phyloP scores from a whole-genome alignment of 163 green algal genomes.

The Chloromonas sp. region DNA sequence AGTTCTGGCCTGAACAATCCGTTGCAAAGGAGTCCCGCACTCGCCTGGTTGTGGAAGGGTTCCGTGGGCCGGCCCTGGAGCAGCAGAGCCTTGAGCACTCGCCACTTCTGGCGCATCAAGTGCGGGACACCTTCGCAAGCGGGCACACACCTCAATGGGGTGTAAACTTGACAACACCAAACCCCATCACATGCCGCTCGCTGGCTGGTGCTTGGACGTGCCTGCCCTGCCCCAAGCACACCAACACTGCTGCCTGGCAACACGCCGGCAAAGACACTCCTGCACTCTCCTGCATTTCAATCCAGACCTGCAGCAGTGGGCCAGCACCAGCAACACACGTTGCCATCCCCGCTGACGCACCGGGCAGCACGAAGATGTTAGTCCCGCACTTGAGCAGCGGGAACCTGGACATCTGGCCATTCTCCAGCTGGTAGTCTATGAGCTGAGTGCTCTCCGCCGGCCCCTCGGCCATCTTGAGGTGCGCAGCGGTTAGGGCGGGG shows the following conservation, averaged over 20 bases:
- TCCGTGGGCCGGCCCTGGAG: conserved; percentile 16
- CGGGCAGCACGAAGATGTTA: conserved; percentile 83
- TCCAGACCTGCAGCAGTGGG: too few relatives aligned
- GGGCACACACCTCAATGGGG: neutral
- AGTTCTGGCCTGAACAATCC: too few relatives aligned
- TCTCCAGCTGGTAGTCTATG: conserved; percentile 24
- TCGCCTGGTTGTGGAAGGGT: conserved; percentile 43
- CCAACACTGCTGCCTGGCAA: too few relatives aligned
- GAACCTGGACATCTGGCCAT: conserved; percentile 51
- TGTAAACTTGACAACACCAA: too few relatives aligned
- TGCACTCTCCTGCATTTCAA: too few relatives aligned
- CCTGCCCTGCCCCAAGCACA: too few relatives aligned
- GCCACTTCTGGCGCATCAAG: conserved; percentile 73
- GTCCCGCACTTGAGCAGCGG: conserved; percentile 57
- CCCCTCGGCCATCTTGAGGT: conserved; percentile 86
- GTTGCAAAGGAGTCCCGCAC: too few relatives aligned
- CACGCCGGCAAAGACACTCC: too few relatives aligned
- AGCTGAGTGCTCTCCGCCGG: conserved; percentile 32
- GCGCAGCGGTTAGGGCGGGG: conserved; percentile 47
- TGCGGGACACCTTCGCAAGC: conserved; percentile 55
- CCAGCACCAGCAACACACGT: too few relatives aligned
- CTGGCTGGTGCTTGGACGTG: too few relatives aligned
- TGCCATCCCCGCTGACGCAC: conserved; percentile 6
- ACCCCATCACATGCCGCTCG: too few relatives aligned
- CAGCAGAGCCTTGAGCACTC: conserved; percentile 42